These are phyloP conservation scores for Penicillium sp. DNA, from an alignment of 2,329 filamentous ascomycete species.

Conservation along the genomic window DNA sequence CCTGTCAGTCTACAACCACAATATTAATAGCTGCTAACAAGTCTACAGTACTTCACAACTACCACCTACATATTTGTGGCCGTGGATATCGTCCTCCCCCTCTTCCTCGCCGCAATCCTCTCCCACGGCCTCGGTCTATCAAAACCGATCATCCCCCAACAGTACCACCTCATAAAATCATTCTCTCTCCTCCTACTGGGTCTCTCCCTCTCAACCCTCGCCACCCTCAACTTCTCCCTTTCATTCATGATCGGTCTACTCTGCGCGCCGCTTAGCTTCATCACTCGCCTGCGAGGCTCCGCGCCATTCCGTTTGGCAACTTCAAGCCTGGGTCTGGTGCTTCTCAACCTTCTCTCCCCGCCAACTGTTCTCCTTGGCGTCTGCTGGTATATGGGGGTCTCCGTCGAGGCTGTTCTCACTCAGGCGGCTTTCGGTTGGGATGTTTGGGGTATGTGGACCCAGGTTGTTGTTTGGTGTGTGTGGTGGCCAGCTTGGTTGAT, in stretches of 20 bases:
- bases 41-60: constrained; percentile 56
- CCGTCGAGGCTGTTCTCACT: constrained; percentile 61
- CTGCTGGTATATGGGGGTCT: constrained; percentile 49
- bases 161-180: constrained; percentile 77
- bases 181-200: constrained; percentile 91
- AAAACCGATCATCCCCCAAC: constrained; percentile 60
- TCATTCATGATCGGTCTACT: constrained; percentile 81
- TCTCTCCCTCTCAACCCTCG: constrained; percentile 86
- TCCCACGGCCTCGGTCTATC: constrained; percentile 46
- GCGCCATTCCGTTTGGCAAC: constrained; percentile 24
- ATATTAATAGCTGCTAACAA: constrained; percentile 12
- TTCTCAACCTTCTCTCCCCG: constrained; percentile 64
- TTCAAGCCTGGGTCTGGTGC: constrained; percentile 44
- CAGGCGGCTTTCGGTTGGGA: constrained; percentile 84
- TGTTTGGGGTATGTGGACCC: constrained; percentile 85
- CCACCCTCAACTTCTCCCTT: constrained; percentile 93
- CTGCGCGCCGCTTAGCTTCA: constrained; percentile 76
- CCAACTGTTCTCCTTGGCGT: constrained; percentile 54
- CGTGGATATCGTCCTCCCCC: constrained; percentile 58
- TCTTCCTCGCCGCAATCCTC: constrained; percentile 57
- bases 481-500: constrained; percentile 94
- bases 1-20: neutral
- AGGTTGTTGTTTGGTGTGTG: constrained; percentile 86
- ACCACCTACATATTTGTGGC: constrained; percentile 60
- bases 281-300: constrained; percentile 32